Evolutionary conservation across 257 asterid genomes (phyloP).

Genomic region (Ajuga chamaepitys): DNA sequence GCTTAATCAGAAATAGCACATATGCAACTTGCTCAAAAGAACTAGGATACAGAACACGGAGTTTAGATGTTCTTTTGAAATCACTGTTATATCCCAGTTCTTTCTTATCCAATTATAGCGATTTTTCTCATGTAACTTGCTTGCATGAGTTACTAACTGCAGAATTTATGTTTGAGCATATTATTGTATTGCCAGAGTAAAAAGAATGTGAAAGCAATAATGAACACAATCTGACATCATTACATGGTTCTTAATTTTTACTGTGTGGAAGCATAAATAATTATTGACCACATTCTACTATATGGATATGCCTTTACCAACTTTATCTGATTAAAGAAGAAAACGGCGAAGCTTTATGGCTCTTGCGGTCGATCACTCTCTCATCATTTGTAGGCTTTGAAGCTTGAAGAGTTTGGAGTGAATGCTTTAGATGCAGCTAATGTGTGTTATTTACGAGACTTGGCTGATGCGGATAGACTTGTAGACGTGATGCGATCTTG

Average conservation of each 20-base stretch:
- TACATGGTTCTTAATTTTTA: not conserved
- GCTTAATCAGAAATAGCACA: conserved; percentile 1
- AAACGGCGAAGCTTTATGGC: conserved; percentile 4
- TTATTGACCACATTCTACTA: not conserved
- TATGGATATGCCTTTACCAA: not conserved
- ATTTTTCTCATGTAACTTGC: not conserved
- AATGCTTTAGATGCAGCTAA: conserved; percentile 64
- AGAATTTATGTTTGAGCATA: not conserved
- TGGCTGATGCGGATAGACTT: conserved; percentile 78
- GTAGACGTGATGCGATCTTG: conserved; percentile 54
- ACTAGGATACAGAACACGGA: not conserved
- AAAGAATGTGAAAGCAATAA: not conserved
- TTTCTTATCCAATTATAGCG: not conserved
- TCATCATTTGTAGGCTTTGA: conserved; percentile 54
- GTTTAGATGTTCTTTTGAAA: not conserved
- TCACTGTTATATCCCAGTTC: not conserved
- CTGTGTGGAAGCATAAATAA: not conserved
- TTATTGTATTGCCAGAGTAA: not conserved
- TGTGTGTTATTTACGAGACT: conserved; percentile 69
- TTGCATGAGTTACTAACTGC: not conserved
- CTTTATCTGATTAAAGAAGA: not conserved
- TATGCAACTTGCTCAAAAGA: no score
- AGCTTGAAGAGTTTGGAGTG: conserved; percentile 93
- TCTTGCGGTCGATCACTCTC: conserved; percentile 19
- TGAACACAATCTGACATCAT: not conserved